Percentiles rank a stretch among this genome's conserved stretches.
Conservation (phyloP, 352 stramenopile species). For the Discostella stelligera region DNA sequence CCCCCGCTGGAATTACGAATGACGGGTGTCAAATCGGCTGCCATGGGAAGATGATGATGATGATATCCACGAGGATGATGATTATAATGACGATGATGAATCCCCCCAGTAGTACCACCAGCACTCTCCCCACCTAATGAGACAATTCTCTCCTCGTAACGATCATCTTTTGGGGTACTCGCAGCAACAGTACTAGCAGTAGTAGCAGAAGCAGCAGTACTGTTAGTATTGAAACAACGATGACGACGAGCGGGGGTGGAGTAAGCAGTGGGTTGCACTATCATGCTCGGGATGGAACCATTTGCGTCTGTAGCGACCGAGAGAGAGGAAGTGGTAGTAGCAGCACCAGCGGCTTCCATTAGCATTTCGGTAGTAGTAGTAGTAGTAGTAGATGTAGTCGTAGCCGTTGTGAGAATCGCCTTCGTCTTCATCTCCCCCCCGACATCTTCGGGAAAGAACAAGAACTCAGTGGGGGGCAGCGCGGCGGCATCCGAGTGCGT, state of each 20-base stretch:
- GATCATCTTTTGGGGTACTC: neutral
- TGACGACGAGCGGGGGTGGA: neutral
- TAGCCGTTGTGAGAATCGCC: no score
- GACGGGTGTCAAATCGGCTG: slow-evolving; percentile 17
- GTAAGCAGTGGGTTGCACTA: neutral
- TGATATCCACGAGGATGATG: neutral
- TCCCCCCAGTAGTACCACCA: neutral
- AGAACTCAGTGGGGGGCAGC: no score
- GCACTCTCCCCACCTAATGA: no score
- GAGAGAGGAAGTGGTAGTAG: no score
- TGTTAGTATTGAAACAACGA: neutral
- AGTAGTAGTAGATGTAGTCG: no score
- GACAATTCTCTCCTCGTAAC: neutral
- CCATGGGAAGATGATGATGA: neutral
- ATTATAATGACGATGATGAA: neutral
- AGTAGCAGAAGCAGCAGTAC: neutral
- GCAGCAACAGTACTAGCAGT: neutral
- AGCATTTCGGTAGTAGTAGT: no score
- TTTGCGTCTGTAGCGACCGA: no score
- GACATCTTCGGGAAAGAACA: no score
- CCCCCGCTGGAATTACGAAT: slow-evolving; percentile 21
- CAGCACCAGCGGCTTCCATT: no score
- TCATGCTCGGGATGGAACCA: neutral
- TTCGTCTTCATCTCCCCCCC: no score
- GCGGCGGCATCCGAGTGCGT: no score